phyloP scores from a whole-genome alignment of 1,284 basidiomycete genomes.

The Phellopilus nigrolimitatus region DNA sequence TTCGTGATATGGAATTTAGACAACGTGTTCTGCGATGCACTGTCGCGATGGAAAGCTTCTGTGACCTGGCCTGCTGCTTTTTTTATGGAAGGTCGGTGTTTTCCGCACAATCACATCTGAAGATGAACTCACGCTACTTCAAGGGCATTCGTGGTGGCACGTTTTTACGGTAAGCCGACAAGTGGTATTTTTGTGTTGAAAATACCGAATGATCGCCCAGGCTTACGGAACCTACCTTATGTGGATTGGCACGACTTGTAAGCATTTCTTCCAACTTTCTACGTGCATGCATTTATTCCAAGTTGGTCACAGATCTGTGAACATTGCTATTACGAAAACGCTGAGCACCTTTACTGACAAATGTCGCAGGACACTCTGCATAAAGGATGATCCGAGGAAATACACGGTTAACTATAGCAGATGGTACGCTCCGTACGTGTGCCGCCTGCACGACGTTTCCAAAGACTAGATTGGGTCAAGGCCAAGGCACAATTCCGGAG shows the following conservation, averaged over 20 bases:
- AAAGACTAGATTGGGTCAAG: neutral
- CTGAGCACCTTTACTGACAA: neutral
- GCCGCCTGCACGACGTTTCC: neutral
- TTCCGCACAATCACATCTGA: neutral
- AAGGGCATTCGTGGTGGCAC: slow-evolving; percentile 73
- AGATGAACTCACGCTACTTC: neutral
- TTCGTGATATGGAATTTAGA: slow-evolving; percentile 69
- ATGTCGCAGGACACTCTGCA: slow-evolving; percentile 43
- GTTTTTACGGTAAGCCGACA: slow-evolving; percentile 45
- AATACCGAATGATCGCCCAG: slow-evolving; percentile 34
- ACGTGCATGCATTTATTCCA: neutral
- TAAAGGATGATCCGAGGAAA: slow-evolving; percentile 52
- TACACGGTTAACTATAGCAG: slow-evolving; percentile 38
- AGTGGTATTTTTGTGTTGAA: neutral
- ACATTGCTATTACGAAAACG: slow-evolving; percentile 20
- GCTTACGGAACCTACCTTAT: slow-evolving; percentile 57
- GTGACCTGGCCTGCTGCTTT: slow-evolving; percentile 64
- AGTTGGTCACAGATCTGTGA: slow-evolving; percentile 41
- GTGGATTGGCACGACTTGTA: slow-evolving; percentile 57
- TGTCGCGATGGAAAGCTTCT: slow-evolving; percentile 49
- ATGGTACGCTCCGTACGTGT: slow-evolving; percentile 39
- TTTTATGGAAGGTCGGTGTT: slow-evolving; percentile 49
- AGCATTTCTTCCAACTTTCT: slow-evolving; percentile 26
- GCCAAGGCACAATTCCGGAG: neutral
- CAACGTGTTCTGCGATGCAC: slow-evolving; percentile 55